Percentiles rank a stretch among this genome's conserved stretches.
phyloP scores from a whole-genome alignment of 2,329 filamentous ascomycete genomes.

The Diplodia seriata region DNA sequence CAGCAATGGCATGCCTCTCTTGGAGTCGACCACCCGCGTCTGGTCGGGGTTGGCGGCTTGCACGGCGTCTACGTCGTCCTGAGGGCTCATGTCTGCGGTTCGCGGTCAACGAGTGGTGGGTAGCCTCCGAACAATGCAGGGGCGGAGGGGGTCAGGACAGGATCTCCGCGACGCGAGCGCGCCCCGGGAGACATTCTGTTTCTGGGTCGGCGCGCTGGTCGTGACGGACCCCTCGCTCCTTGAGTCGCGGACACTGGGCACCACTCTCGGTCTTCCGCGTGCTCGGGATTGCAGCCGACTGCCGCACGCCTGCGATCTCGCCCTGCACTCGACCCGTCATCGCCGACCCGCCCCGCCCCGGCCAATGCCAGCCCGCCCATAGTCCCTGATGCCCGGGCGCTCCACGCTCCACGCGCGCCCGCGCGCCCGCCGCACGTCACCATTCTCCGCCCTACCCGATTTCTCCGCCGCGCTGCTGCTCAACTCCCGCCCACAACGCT shows the following conservation, averaged over 20 bases:
- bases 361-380: conserved; percentile 2
- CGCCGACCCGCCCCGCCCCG: conserved; percentile 11
- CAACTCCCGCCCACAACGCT: neutral
- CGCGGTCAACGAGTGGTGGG: conserved; percentile 11
- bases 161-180: conserved; percentile 26
- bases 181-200: conserved; percentile 23
- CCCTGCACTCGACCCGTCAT: conserved; percentile 16
- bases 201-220: conserved; percentile 24
- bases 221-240: conserved; percentile 23
- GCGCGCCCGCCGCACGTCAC: conserved; percentile 22
- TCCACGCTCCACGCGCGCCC: neutral
- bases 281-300: conserved; percentile 18
- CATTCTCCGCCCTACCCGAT: neutral
- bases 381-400: conserved; percentile 18
- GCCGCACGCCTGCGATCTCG: conserved; percentile 20
- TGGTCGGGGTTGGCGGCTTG: conserved; percentile 37
- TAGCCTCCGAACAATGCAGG: conserved; percentile 13
- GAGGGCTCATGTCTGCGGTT: conserved; percentile 1
- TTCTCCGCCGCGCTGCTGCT: neutral
- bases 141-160: conserved; percentile 26
- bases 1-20: conserved; percentile 42
- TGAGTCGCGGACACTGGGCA: conserved; percentile 14
- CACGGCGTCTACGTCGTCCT: conserved; percentile 22
- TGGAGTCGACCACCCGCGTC: conserved; percentile 43
- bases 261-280: conserved; percentile 2